Conservation (phyloP, 2,329 filamentous ascomycete species). For the Penicillium concentricum region DNA sequence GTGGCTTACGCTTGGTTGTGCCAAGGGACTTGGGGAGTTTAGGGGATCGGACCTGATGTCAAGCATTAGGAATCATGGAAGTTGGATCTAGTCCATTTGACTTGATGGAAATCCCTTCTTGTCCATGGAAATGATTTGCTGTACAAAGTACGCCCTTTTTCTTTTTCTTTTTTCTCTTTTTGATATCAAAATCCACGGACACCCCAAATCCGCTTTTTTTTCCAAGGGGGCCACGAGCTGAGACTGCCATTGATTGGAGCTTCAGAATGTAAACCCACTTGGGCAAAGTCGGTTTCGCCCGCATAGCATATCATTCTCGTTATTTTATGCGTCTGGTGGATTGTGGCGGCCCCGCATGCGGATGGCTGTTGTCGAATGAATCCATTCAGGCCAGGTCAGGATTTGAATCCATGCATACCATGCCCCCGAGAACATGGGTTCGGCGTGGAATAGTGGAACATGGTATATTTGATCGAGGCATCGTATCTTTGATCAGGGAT, state of each 20-base stretch:
- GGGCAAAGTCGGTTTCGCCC: conserved; percentile 9
- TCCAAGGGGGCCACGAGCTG: neutral
- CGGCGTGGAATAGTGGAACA: neutral
- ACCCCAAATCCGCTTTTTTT: neutral
- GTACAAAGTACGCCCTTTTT: neutral
- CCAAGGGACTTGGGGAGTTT: conserved; percentile 1
- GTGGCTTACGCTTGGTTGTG: neutral
- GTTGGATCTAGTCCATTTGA: neutral
- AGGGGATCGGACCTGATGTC: neutral
- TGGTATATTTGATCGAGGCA: neutral
- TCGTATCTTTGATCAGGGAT: neutral
- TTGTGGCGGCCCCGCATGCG: conserved; percentile 20
- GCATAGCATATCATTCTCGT: conserved; percentile 11
- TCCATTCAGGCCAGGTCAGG: neutral
- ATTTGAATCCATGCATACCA: conserved; percentile 12
- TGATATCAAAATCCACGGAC: neutral
- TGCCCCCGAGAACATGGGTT: conserved; percentile 17
- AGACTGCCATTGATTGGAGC: neutral
- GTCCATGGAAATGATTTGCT: neutral
- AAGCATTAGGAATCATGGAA: neutral
- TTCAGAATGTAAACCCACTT: neutral
- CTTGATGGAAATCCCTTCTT: neutral
- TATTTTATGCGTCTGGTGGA: conserved; percentile 16
- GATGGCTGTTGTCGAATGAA: conserved; percentile 14
- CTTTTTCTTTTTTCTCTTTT: neutral